Evolutionary conservation across 164 flowering plant species (phyloP).

Genomic region (Piper betle): DNA sequence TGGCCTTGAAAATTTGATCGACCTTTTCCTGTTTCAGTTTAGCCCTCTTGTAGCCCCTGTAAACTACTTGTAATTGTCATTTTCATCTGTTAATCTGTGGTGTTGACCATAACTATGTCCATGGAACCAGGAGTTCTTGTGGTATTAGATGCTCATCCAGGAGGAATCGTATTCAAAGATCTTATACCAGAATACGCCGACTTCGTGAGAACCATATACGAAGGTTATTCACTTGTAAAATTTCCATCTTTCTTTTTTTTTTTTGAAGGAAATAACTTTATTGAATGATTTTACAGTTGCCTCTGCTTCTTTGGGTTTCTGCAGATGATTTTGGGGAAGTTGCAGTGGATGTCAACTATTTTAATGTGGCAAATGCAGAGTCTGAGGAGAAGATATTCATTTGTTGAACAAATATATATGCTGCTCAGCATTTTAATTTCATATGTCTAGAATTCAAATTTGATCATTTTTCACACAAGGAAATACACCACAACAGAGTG

Average conservation of each 20-base stretch:
- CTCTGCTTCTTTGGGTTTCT: background rate
- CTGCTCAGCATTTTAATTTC: too few species aligned
- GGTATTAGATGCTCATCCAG: conserved; percentile 80
- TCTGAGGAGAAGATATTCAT: conserved; percentile 57
- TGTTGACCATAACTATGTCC: background rate
- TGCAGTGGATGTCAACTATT: conserved; percentile 80
- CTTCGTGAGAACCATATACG: conserved; percentile 69
- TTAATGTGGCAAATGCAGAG: conserved; percentile 39
- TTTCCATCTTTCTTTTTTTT: background rate
- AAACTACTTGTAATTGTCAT: background rate
- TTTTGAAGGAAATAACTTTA: background rate
- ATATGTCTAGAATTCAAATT: too few species aligned
- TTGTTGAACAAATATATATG: conserved; percentile 31
- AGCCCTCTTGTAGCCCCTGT: too few species aligned
- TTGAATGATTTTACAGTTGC: background rate
- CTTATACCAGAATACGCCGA: conserved; percentile 72
- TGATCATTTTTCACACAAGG: too few species aligned
- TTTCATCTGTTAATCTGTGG: background rate
- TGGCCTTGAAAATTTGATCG: background rate
- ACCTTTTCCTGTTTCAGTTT: background rate
- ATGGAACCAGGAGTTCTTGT: conserved; percentile 55
- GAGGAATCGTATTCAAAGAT: conserved; percentile 73
- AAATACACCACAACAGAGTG: too few species aligned
- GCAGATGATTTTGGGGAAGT: conserved; percentile 84
- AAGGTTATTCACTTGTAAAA: conserved; percentile 42